These are phyloP conservation scores for Lecanosticta acicola DNA, from an alignment of 2,329 filamentous ascomycete species.

Conservation along the genomic window DNA sequence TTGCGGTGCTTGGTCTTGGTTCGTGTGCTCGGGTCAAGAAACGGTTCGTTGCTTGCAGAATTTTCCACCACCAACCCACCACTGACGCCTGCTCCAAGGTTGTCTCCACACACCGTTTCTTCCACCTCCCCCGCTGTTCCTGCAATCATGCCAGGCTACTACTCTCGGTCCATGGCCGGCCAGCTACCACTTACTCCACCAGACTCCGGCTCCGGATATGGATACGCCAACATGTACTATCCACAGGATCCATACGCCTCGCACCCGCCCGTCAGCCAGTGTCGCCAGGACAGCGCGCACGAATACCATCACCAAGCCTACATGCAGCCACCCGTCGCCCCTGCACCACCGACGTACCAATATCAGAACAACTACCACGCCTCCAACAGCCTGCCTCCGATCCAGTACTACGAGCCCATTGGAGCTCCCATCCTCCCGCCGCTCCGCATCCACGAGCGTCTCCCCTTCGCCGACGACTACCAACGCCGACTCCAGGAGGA, in stretches of 20 bases:
- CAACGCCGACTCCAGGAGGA: conserved; percentile 36
- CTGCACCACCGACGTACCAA: conserved; percentile 28
- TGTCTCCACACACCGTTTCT: conserved; percentile 39
- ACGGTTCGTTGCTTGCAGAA: conserved; percentile 17
- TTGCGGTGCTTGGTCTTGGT: conserved; percentile 23
- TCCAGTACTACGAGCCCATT: conserved; percentile 41
- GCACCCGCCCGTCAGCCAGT: conserved; percentile 32
- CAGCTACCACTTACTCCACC: conserved; percentile 46
- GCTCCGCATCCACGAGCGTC: conserved; percentile 39
- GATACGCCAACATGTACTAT: conserved; percentile 39
- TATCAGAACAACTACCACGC: conserved; percentile 28
- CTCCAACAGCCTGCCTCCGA: conserved; percentile 31
- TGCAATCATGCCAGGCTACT: conserved; percentile 48
- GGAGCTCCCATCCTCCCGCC: conserved; percentile 44
- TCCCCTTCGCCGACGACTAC: conserved; percentile 36
- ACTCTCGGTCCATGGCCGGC: conserved; percentile 37
- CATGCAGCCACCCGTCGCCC: conserved; percentile 35
- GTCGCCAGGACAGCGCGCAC: conserved; percentile 39
- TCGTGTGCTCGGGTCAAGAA: conserved; percentile 23
- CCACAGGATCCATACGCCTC: conserved; percentile 41
- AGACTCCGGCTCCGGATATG: conserved; percentile 41
- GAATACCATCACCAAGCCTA: conserved; percentile 45
- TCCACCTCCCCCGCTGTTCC: conserved; percentile 32
- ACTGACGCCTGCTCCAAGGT: conserved; percentile 23
- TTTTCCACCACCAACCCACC: conserved; percentile 6